Conservation (phyloP, 208 protist species). For the Crithidia expoeki region DNA sequence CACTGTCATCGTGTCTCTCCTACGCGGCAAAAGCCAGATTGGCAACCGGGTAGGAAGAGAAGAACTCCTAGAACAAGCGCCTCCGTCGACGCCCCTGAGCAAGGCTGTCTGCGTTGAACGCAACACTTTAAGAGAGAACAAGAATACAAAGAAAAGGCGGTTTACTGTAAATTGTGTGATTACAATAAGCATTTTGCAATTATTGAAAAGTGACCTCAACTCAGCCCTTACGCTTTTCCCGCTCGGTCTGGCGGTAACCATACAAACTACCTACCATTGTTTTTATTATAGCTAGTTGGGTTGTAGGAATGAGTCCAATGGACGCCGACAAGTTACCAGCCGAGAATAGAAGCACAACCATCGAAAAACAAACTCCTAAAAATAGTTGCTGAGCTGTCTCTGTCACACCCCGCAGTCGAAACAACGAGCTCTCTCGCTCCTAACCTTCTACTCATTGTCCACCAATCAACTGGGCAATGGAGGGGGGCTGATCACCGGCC, state of each 20-base stretch:
- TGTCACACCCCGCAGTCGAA: background rate
- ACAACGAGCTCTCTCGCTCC: background rate
- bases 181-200: background rate
- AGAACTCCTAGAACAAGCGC: background rate
- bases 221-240: constrained; percentile 1
- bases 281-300: background rate
- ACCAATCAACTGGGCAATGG: background rate
- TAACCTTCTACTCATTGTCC: background rate
- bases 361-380: background rate
- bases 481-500: background rate
- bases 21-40: background rate
- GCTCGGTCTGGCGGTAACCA: constrained; percentile 1
- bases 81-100: background rate
- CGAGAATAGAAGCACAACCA: constrained; percentile 10
- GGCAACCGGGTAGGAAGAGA: background rate
- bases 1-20: background rate
- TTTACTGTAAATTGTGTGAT: background rate
- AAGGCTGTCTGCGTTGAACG: background rate
- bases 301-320: background rate
- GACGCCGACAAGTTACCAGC: constrained; percentile 1
- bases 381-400: background rate
- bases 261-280: background rate
- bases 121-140: background rate
- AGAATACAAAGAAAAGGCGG: background rate
- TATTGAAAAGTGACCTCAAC: background rate